phyloP scores from a whole-genome alignment of 345 rosid species.

The Corymbia maculata region DNA sequence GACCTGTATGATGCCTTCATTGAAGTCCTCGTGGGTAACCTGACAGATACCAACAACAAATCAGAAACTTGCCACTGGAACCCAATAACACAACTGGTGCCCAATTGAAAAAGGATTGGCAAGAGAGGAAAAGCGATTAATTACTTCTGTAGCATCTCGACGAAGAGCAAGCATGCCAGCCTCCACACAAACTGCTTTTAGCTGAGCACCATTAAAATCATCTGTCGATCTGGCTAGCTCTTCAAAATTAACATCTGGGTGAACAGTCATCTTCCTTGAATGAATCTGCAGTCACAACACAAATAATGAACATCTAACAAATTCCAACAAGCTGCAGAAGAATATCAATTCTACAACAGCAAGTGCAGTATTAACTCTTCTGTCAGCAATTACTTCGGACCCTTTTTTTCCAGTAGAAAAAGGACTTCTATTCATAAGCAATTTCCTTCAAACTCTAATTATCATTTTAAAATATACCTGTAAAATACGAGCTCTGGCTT shows the following conservation, averaged over 20 bases:
- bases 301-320: neutral
- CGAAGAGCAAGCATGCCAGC: slow-evolving; percentile 99
- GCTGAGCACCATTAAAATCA: slow-evolving; percentile 97
- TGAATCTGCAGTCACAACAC: slow-evolving; percentile 49
- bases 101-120: neutral
- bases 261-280: slow-evolving; percentile 98
- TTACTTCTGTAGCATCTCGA: slow-evolving; percentile 96
- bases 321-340: neutral
- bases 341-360: neutral
- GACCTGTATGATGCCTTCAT: slow-evolving; percentile 97
- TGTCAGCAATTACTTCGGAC: neutral
- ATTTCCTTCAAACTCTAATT: neutral
- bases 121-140: neutral
- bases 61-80: neutral
- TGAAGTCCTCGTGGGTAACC: slow-evolving; percentile 99
- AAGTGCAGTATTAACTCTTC: neutral
- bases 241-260: slow-evolving; percentile 94
- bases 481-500: slow-evolving; percentile 96
- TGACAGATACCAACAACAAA: neutral
- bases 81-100: neutral
- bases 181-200: slow-evolving; percentile 97
- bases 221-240: slow-evolving; percentile 98
- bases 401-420: neutral
- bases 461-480: slow-evolving; percentile 28
- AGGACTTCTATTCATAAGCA: neutral